Evolutionary conservation across 345 rosid genomes (phyloP).

Genomic region (Linum usitatissimum): DNA sequence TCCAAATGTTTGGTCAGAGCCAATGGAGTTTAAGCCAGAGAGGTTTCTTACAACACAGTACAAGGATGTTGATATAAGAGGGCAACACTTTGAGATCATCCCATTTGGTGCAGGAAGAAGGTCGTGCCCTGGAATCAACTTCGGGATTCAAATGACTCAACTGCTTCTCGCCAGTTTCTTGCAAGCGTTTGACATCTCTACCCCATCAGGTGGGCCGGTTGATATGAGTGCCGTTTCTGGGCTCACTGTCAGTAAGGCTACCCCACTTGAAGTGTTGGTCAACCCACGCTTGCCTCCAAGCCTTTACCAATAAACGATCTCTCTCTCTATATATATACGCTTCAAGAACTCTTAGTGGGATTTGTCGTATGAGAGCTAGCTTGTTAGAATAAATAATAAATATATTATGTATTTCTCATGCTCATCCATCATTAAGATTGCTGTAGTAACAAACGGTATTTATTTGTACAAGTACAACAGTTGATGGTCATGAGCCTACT

Average conservation of each 20-base stretch:
- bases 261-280: slow-evolving; percentile 1
- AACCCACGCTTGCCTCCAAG: background rate
- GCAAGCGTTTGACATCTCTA: background rate
- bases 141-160: slow-evolving; percentile 1
- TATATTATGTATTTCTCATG: no score
- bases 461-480: no score
- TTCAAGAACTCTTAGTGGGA: no score
- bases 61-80: slow-evolving; percentile 14
- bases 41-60: slow-evolving; percentile 2
- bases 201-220: background rate
- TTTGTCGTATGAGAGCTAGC: no score
- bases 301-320: background rate
- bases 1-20: slow-evolving; percentile 12
- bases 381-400: no score
- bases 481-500: no score
- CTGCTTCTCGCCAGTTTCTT: slow-evolving; percentile 1
- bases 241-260: background rate
- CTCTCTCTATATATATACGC: no score
- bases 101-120: slow-evolving; percentile 4
- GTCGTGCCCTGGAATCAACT: background rate
- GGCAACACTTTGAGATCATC: slow-evolving; percentile 1
- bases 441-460: no score
- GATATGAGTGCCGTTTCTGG: slow-evolving; percentile 4
- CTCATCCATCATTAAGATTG: no score
- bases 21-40: slow-evolving; percentile 15